Evolutionary conservation across 1,139 yeast species (phyloP).

Genomic region (Pichia sp.): DNA sequence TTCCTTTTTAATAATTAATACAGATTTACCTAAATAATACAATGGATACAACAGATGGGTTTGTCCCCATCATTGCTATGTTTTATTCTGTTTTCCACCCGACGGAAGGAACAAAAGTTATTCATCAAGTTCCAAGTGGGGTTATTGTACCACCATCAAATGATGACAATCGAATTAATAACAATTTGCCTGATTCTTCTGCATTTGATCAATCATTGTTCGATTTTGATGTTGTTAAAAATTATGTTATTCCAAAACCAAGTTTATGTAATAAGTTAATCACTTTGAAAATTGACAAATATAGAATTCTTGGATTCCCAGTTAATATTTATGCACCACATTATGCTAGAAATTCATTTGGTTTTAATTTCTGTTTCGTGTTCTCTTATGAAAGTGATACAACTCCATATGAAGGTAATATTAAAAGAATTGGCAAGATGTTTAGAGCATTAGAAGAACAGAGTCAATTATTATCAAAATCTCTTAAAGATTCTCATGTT

Average conservation of each 20-base stretch:
- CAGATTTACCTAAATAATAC: background rate
- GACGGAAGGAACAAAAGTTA: conserved; percentile 90
- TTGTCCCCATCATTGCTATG: conserved; percentile 77
- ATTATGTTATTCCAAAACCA: conserved; percentile 90
- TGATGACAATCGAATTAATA: conserved; percentile 14
- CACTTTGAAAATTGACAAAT: conserved; percentile 64
- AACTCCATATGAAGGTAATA: conserved; percentile 80
- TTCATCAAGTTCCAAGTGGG: conserved; percentile 82
- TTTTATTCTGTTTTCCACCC: conserved; percentile 94
- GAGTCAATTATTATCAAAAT: conserved; percentile 61
- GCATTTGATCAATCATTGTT: conserved; percentile 44
- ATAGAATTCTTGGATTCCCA: conserved; percentile 83
- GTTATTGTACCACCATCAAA: conserved; percentile 38
- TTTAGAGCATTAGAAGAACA: conserved; percentile 89
- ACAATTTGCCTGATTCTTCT: conserved; percentile 28
- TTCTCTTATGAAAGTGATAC: conserved; percentile 79
- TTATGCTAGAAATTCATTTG: conserved; percentile 86
- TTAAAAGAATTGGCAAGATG: conserved; percentile 80
- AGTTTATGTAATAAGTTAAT: conserved; percentile 79
- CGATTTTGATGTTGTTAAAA: conserved; percentile 80
- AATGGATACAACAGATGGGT: conserved; percentile 40
- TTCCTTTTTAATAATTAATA: too few relatives aligned
- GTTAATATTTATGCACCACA: conserved; percentile 68
- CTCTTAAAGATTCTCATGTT: conserved; percentile 26
- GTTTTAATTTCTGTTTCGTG: conserved; percentile 88